Evolutionary conservation across 2,329 filamentous ascomycete genomes (phyloP).

Genomic region (Penicillium frequentans): DNA sequence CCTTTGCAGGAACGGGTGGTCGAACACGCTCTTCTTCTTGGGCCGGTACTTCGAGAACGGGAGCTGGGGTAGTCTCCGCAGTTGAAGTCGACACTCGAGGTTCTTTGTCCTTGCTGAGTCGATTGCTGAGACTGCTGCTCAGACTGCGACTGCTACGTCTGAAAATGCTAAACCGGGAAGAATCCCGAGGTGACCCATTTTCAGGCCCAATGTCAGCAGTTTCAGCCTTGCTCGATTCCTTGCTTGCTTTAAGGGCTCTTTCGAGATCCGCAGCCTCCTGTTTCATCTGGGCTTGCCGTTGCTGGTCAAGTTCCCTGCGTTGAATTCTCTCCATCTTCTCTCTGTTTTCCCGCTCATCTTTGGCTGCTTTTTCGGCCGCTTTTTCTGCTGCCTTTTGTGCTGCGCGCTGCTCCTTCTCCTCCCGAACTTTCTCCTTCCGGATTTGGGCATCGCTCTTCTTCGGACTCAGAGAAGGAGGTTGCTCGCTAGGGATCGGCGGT

Average conservation of each 20-base stretch:
- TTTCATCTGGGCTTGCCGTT: slow-evolving; percentile 51
- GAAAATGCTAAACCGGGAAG: slow-evolving; percentile 60
- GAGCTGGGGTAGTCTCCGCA: slow-evolving; percentile 14
- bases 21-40: slow-evolving; percentile 9
- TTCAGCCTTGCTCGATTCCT: slow-evolving; percentile 63
- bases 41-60: slow-evolving; percentile 19
- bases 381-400: slow-evolving; percentile 40
- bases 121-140: slow-evolving; percentile 74
- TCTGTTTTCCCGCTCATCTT: slow-evolving; percentile 4
- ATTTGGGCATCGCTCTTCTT: slow-evolving; percentile 66
- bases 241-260: slow-evolving; percentile 49
- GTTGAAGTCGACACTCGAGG: slow-evolving; percentile 31
- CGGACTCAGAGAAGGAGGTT: slow-evolving; percentile 40
- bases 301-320: slow-evolving; percentile 56
- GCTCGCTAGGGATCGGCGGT: slow-evolving; percentile 35
- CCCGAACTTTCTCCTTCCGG: slow-evolving; percentile 64
- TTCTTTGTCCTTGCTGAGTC: slow-evolving; percentile 53
- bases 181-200: slow-evolving; percentile 40
- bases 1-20: slow-evolving; percentile 15
- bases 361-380: slow-evolving; percentile 45
- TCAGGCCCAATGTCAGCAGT: slow-evolving; percentile 53
- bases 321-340: slow-evolving; percentile 47
- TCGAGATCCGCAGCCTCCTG: slow-evolving; percentile 62
- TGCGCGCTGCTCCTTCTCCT: slow-evolving; percentile 59
- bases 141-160: slow-evolving; percentile 75